Evolutionary conservation across 768 basidiomycete species (phyloP), one percentile per base, ranked within the genome.

Genomic region (Termitomyces sp.): DNA sequence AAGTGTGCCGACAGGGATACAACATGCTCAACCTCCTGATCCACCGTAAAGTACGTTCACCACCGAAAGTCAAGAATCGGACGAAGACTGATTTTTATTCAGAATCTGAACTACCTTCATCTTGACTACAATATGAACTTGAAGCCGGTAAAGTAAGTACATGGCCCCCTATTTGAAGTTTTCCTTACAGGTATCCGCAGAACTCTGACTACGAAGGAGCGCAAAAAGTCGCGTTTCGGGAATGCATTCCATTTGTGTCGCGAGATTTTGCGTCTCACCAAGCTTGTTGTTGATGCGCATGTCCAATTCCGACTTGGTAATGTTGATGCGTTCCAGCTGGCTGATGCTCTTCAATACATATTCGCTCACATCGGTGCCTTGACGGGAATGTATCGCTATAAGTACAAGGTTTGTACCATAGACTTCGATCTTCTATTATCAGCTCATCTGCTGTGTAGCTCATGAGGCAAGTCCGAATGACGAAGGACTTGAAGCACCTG

Each of bases 331-430:
- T 99, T 99, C 84, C 97, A 99, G 72, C 86, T 99, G 51, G 97
- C 97, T 18, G 97, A 99, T 64, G 97, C 97, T 0, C 79, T 99
- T 26, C 97, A 99, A 72, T 99, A 98, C 73, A 96, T 94, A 68
- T 98, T 98, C 67, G 90, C 84, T 2, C 97, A 99, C 69, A 93
- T 99, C 58, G 97, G 97, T 69, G 96, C 97, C 30, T 77, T 99
- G 65, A 99, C 97, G 4, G 97, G 97, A 66, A 99, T 99, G 97
- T 99, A 99, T 76, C 88, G 96, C 32, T 98, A 98, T 81, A 98
- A 98, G 80, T 99, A 99, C 81, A 98, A 98, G 85, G 89, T 88
- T 60, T 10, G 79, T 69, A 41, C 28, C 12, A 23, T 5, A 28
- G 28, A 41, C 26, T 50, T 28, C 26, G 43, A 9, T 13, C 3